These are phyloP conservation scores for Magnaporthiopsis rhizophila DNA, from an alignment of 2,329 filamentous ascomycete species.

Conservation along the genomic window DNA sequence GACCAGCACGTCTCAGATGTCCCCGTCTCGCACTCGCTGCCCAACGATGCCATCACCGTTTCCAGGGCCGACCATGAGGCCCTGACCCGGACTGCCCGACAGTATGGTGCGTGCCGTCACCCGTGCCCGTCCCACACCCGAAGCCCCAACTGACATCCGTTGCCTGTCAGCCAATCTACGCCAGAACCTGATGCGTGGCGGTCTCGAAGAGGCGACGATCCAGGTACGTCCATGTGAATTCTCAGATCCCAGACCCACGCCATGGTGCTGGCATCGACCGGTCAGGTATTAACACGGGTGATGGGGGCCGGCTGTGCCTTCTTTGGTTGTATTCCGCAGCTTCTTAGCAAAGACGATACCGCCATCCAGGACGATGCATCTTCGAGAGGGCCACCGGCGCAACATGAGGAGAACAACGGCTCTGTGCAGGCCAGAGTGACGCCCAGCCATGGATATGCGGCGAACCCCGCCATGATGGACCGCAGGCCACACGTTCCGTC, in stretches of 20 bases:
- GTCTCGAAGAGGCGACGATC: slow-evolving; percentile 38
- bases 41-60: slow-evolving; percentile 41
- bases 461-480: slow-evolving; percentile 1
- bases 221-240: slow-evolving; percentile 26
- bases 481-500: neutral
- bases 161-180: slow-evolving; percentile 31
- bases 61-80: slow-evolving; percentile 52
- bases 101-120: slow-evolving; percentile 43
- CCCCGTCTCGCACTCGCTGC: slow-evolving; percentile 3
- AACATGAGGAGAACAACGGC: neutral
- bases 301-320: neutral
- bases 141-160: neutral
- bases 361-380: slow-evolving; percentile 14
- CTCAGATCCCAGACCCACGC: neutral
- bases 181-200: slow-evolving; percentile 40
- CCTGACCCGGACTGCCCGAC: slow-evolving; percentile 41
- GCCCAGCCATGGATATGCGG: neutral
- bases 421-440: neutral
- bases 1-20: slow-evolving; percentile 4
- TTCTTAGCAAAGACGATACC: slow-evolving; percentile 21
- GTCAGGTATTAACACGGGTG: neutral
- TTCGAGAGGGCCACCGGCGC: neutral
- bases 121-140: neutral
- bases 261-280: neutral
- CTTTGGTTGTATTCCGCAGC: slow-evolving; percentile 10